Percentiles rank a stretch among this genome's conserved stretches.
Evolutionary conservation across 116 monocot genomes (phyloP).

Genomic region (Phalaenopsis hybrid): DNA sequence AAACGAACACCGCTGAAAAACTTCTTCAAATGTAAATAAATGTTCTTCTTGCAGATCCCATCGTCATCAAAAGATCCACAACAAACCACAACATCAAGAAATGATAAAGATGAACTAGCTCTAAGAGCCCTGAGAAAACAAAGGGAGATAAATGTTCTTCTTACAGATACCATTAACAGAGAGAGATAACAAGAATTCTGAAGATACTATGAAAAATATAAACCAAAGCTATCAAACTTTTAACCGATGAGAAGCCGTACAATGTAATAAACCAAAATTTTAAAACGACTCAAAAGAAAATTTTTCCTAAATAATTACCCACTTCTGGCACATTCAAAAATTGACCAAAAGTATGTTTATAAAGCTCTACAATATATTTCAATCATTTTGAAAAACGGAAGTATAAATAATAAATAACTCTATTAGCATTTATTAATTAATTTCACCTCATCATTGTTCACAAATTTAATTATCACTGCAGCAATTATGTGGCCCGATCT

Average conservation of each 20-base stretch:
- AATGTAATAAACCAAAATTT: background rate
- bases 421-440: too few species aligned
- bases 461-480: too few species aligned
- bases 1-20: slow-evolving; percentile 79
- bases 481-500: too few species aligned
- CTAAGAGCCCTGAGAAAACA: slow-evolving; percentile 53
- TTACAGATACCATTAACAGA: slow-evolving; percentile 3
- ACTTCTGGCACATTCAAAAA: too few species aligned
- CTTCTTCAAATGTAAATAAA: slow-evolving; percentile 86
- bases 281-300: too few species aligned
- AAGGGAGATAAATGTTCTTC: background rate
- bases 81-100: slow-evolving; percentile 62
- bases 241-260: background rate
- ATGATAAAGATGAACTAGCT: slow-evolving; percentile 51
- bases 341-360: too few species aligned
- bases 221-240: background rate
- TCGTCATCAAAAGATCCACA: slow-evolving; percentile 34
- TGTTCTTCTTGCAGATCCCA: slow-evolving; percentile 19
- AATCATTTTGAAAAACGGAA: too few species aligned
- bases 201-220: background rate
- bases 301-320: too few species aligned
- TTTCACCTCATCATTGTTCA: too few species aligned
- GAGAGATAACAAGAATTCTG: background rate
- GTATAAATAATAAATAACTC: too few species aligned
- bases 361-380: too few species aligned